phyloP scores from a whole-genome alignment of 805 yeast species.

The Cyberlindnera americana region DNA sequence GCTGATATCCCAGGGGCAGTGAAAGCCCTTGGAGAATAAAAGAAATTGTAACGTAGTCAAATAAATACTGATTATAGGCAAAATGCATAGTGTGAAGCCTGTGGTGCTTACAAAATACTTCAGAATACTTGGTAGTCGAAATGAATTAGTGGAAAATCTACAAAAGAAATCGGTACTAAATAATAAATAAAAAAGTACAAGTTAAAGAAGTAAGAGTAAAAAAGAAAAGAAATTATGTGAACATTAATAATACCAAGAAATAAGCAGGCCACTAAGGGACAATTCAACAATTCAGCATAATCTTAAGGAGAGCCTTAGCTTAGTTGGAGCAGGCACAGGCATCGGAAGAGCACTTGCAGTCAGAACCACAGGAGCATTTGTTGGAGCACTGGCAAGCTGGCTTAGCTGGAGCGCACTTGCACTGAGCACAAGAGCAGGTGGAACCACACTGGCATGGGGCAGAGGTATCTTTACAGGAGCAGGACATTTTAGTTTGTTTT shows the following conservation, averaged over 20 bases:
- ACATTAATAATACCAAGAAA: not conserved
- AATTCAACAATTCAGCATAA: not conserved
- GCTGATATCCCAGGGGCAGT: too few species aligned
- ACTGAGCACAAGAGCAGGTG: conserved; percentile 8
- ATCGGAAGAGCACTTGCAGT: conserved; percentile 11
- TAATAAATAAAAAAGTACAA: too few species aligned
- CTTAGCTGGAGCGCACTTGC: conserved; percentile 11
- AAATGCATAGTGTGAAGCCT: too few species aligned
- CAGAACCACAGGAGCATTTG: conserved; percentile 10
- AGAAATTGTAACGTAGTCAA: too few species aligned
- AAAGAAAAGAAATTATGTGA: too few species aligned
- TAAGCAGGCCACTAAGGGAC: not conserved
- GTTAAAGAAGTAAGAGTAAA: too few species aligned
- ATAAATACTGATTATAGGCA: too few species aligned
- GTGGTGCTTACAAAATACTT: too few species aligned
- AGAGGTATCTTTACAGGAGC: conserved; percentile 7
- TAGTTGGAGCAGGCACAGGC: conserved; percentile 11
- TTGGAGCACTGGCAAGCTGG: conserved; percentile 8
- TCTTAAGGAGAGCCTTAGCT: not conserved
- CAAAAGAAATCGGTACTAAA: too few species aligned
- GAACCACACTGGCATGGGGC: conserved; percentile 9
- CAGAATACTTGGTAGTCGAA: too few species aligned
- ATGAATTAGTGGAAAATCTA: too few species aligned
- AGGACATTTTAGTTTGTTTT: conserved; percentile 6
- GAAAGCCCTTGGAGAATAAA: too few species aligned